Evolutionary conservation across 148 eudicot genomes (phyloP).

Genomic region (Heliamphora exappendiculata): DNA sequence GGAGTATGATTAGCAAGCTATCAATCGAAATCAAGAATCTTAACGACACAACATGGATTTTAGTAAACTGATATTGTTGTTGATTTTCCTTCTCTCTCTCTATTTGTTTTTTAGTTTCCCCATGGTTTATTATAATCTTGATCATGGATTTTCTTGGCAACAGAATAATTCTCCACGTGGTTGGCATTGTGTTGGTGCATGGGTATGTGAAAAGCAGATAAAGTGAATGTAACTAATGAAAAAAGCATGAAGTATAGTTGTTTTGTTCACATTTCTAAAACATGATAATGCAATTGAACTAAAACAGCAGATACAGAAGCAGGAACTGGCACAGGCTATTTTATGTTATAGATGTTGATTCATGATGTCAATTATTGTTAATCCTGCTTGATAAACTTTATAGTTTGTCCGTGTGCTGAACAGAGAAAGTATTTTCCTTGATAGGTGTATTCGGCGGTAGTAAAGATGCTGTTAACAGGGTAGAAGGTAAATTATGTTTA

Average conservation of each 20-base stretch:
- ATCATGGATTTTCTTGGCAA: neutral
- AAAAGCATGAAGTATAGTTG: no score
- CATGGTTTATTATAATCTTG: neutral
- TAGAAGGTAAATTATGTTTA: constrained; percentile 18
- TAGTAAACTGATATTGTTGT: neutral
- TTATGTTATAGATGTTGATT: neutral
- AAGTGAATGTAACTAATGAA: neutral
- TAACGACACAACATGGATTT: neutral
- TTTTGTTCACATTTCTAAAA: no score
- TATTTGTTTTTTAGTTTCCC: neutral
- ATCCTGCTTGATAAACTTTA: neutral
- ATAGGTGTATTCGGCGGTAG: constrained; percentile 14
- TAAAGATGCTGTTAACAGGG: constrained; percentile 9
- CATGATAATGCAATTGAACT: no score
- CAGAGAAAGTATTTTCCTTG: neutral
- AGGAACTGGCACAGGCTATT: neutral
- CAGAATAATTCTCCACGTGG: neutral
- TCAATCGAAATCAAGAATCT: neutral
- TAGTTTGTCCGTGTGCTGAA: constrained; percentile 3
- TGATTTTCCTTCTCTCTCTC: neutral
- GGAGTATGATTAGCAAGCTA: neutral
- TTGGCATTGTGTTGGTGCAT: neutral
- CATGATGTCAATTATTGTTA: neutral
- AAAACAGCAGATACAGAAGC: neutral
- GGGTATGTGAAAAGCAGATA: neutral